Evolutionary conservation across 1,139 yeast species (phyloP).

Genomic region (Torulaspora pretoriensis): DNA sequence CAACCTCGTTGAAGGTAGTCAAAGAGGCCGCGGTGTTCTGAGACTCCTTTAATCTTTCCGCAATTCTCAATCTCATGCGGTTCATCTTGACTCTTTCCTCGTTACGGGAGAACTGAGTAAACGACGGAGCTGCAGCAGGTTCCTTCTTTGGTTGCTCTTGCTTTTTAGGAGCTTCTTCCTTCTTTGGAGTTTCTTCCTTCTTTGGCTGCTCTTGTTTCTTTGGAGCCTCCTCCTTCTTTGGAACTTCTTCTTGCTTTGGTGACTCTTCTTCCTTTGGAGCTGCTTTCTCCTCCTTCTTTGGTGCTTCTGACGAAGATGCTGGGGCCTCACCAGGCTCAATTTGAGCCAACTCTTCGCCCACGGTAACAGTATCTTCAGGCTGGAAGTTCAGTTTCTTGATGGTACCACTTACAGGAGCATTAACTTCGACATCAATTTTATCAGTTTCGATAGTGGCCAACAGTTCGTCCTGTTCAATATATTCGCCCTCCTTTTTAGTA

Average conservation of each 20-base stretch:
- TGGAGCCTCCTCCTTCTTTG: conserved; percentile 21
- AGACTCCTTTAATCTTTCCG: conserved; percentile 98
- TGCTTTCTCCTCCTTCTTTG: conserved; percentile 27
- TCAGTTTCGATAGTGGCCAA: conserved; percentile 98
- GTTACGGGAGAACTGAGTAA: conserved; percentile 69
- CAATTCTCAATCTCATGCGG: conserved; percentile 99
- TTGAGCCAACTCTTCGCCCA: conserved; percentile 88
- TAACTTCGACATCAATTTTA: conserved; percentile 95
- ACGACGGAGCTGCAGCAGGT: conserved; percentile 40
- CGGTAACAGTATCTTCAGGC: conserved; percentile 92
- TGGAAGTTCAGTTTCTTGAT: conserved; percentile 76
- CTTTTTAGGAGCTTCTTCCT: conserved; percentile 9
- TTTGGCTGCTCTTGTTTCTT: conserved; percentile 24
- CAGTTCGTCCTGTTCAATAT: conserved; percentile 80
- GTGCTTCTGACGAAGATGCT: conserved; percentile 42
- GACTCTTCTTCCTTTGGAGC: conserved; percentile 20
- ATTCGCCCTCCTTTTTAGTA: conserved; percentile 82
- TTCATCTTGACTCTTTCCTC: conserved; percentile 97
- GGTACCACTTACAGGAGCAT: conserved; percentile 90
- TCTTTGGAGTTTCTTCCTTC: conserved; percentile 20
- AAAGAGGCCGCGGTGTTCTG: conserved; percentile 98
- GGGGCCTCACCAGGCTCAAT: conserved; percentile 86
- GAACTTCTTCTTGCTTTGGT: background rate
- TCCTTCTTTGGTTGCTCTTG: conserved; percentile 32
- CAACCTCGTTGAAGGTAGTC: conserved; percentile 97